Percentiles rank a stretch among this genome's conserved stretches.
phyloP scores from a whole-genome alignment of 257 asterid species.

The Verbena officinalis region DNA sequence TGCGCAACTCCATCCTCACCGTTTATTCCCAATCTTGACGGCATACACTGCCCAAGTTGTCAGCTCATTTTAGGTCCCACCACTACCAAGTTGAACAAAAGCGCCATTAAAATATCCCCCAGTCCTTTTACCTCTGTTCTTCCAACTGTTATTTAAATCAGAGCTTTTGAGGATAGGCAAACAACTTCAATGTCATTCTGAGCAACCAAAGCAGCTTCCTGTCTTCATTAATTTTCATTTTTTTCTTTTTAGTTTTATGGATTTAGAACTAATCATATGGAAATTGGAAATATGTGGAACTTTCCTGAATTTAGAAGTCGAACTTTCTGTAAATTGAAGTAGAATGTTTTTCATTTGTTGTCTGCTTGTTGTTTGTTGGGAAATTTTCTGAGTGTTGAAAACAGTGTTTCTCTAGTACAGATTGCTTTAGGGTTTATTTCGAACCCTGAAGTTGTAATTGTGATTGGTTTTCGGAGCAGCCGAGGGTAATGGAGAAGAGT shows the following conservation, averaged over 20 bases:
- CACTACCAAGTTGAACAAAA: constrained; percentile 21
- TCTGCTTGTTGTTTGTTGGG: constrained; percentile 8
- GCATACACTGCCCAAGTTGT: not conserved
- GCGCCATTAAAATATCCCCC: constrained; percentile 33
- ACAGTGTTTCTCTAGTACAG: constrained; percentile 31
- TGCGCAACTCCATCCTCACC: constrained; percentile 8
- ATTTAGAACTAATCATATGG: constrained; percentile 20
- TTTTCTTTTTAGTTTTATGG: not conserved
- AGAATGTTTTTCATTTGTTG: not conserved
- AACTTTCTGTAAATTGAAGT: not conserved
- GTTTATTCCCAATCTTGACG: constrained; percentile 14
- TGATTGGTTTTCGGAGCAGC: constrained; percentile 11
- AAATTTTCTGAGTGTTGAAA: not conserved
- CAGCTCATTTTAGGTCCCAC: constrained; percentile 32
- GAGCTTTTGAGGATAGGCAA: constrained; percentile 8
- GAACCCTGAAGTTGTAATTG: constrained; percentile 25
- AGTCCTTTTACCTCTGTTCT: not conserved
- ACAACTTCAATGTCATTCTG: too few species aligned
- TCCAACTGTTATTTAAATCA: not conserved
- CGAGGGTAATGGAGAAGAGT: constrained; percentile 52
- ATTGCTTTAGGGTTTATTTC: constrained; percentile 21
- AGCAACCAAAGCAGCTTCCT: too few species aligned
- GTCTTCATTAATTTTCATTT: not conserved
- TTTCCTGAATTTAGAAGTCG: constrained; percentile 7
- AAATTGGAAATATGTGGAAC: constrained; percentile 12